phyloP scores from a whole-genome alignment of 208 protist genomes.

The Herpetomonas tarakana region DNA sequence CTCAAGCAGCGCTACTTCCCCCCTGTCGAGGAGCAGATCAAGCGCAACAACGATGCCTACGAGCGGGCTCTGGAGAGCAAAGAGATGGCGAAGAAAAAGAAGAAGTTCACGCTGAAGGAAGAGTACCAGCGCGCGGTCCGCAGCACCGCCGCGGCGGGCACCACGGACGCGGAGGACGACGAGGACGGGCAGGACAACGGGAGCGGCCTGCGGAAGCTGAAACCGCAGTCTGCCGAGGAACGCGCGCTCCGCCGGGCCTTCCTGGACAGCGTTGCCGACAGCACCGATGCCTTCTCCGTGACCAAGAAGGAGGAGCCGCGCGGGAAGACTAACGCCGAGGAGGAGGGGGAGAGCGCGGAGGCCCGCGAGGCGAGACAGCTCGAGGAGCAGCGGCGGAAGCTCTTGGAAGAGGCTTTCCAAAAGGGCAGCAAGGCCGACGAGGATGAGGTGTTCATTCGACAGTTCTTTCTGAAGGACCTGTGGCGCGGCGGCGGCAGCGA shows the following conservation, averaged over 20 bases:
- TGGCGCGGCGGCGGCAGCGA: conserved; percentile 30
- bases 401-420: background rate
- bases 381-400: background rate
- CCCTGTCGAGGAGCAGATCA: conserved; percentile 63
- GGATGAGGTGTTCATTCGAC: conserved; percentile 49
- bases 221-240: conserved; percentile 67
- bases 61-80: conserved; percentile 37
- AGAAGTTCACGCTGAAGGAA: conserved; percentile 71
- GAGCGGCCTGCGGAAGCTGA: conserved; percentile 36
- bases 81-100: conserved; percentile 19
- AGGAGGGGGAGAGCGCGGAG: background rate
- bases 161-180: conserved; percentile 3
- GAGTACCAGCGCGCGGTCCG: conserved; percentile 75
- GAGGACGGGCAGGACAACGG: conserved; percentile 15
- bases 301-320: conserved; percentile 8
- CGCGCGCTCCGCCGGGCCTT: conserved; percentile 64
- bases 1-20: conserved; percentile 66
- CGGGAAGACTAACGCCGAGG: background rate
- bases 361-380: background rate
- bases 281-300: conserved; percentile 41
- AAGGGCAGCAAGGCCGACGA: conserved; percentile 8
- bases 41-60: conserved; percentile 58
- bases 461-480: conserved; percentile 63
- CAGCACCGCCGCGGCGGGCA: conserved; percentile 26
- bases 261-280: conserved; percentile 54